A percentile compares a stretch with the other conserved stretches of the same genome.
Conservation (phyloP, 2,329 filamentous ascomycete genomes). For the Chalaropsis ovoidea region DNA sequence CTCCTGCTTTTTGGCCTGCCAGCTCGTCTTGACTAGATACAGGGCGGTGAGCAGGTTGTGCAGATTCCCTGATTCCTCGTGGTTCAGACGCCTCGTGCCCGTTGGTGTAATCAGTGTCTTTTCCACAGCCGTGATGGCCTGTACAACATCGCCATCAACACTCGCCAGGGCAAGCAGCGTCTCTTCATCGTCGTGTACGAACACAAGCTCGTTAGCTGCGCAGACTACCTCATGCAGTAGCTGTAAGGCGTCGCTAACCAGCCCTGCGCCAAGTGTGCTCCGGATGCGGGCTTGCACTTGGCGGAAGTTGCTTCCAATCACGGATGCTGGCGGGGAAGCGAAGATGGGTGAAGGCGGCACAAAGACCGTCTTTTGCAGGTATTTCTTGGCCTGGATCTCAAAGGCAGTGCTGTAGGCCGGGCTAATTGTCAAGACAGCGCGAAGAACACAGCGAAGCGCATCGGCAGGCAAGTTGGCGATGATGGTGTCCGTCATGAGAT, state of each 20-base stretch:
- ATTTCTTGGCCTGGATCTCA: conserved; percentile 30
- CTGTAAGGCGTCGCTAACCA: conserved; percentile 27
- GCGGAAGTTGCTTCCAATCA: conserved; percentile 22
- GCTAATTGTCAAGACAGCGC: conserved; percentile 29
- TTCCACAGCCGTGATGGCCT: conserved; percentile 33
- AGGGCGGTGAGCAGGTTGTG: conserved; percentile 14
- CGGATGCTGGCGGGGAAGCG: neutral
- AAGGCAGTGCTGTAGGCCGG: conserved; percentile 32
- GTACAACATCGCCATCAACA: conserved; percentile 32
- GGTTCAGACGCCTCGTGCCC: conserved; percentile 26
- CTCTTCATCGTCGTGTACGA: neutral
- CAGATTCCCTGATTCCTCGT: conserved; percentile 22
- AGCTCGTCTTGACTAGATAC: neutral
- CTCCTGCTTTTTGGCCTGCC: conserved; percentile 13
- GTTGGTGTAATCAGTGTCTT: conserved; percentile 29
- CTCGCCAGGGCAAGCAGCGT: conserved; percentile 23
- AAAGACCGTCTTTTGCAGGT: conserved; percentile 28
- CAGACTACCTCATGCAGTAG: conserved; percentile 25
- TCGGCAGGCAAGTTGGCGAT: conserved; percentile 36
- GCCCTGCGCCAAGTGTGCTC: conserved; percentile 29
- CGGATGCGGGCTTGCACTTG: conserved; percentile 27
- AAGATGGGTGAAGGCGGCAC: conserved; percentile 14
- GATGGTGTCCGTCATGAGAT: conserved; percentile 40
- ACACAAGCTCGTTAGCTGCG: conserved; percentile 18
- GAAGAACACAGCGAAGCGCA: conserved; percentile 35